Base-by-base conservation (phyloP, 1,284 basidiomycete species). In the Xerocomus nothofagi region DNA sequence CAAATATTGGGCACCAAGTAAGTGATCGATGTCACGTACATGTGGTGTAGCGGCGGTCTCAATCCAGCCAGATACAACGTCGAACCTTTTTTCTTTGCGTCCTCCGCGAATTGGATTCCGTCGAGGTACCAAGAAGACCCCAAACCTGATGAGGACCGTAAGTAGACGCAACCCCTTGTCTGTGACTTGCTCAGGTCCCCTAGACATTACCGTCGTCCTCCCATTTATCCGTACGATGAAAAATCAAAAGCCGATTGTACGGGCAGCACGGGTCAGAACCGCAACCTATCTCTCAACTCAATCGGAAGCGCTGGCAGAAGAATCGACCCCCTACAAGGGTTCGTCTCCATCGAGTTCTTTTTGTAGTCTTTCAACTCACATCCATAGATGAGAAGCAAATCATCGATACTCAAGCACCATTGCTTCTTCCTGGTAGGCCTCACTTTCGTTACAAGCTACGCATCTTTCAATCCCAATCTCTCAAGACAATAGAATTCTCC, bases 1-100 rank as follows among this genome's bases (percentile, higher is more conserved):
- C 73, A 78, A 57, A 80, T 81, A 65, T 59, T 82, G 30, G 80
- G 80, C 10, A 75, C 75, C 0, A 73, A 63, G 76, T 79, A 29
- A 49, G 68, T 48, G 36, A 21, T 39, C 30, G 9, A 14, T 7
- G 1, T 15, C n/a, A 14, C 5, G 36, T 31, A 18, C 18, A 5
- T 15, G 23, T 14, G 21, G 36, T 26, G 12, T 18, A 11, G 7
- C 21, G 17, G 15, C 11, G 5, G 5, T 20, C 44, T 60, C 43
- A 54, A 47, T 39, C 9, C 23, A 21, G 15, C 32, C 39, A 67
- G 65, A 36, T 67, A 59, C 34, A 56, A 57, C n/a, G 54, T 82
- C 27, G 80, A 82, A 45, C 81, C 80, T 2, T 82, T 81, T 62
- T 82, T 77, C 56, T 82, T 80, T 55, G 75, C 80, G 0, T 80